Base-by-base conservation (phyloP, 805 yeast genomes). In the Tetrapisispora namnaoensis region DNA sequence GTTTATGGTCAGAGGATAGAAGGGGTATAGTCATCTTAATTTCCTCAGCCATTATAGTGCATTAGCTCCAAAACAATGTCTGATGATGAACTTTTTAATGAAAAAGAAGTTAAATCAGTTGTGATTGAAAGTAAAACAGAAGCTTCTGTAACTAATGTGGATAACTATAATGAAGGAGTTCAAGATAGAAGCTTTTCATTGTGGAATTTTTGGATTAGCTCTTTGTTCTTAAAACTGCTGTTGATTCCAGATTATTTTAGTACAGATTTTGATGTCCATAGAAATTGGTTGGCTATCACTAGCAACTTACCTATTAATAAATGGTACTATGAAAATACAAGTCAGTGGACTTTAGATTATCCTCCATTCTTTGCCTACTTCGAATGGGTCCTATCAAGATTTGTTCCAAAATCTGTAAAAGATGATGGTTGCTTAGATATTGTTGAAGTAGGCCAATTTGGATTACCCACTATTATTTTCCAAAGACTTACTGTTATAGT, bases 311-410 rank as follows among this genome's bases (percentile, higher is more conserved):
- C 97, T 0, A 44, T 90, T 17, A 68, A 68, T 16, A 63, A 83
- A 48, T 93, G 99, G 99, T 93, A 93, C 62, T 63, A 73, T 39
- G 96, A 93, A 54, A 66, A 72, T 43, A 79, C 87, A 0, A 76
- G 79, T 42, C 89, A 85, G 61, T 93, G 98, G 97, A 93, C 98
- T 0, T 70, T 93, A 38, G 99, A 93, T 65, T 93, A 91, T 67
- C 99, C 99, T 11, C 99, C 99, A 0, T 86, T 89, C 59, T 93
- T 93, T 67, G 99, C 99, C 0, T 90, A 88, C 66, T 91, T 93
- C 57, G 99, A 93, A 65, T 88, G 89, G 86, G 20, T 74, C 2
- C 63, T 93, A 44, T 74, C 95, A 0, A 82, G 74, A 46, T 73
- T 86, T 48, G 91, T 85, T 1, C 95, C 96, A 0, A 45, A 56